Evolutionary conservation across 1,284 basidiomycete species (phyloP).

Genomic region (Cutaneotrichosporon dermatis): DNA sequence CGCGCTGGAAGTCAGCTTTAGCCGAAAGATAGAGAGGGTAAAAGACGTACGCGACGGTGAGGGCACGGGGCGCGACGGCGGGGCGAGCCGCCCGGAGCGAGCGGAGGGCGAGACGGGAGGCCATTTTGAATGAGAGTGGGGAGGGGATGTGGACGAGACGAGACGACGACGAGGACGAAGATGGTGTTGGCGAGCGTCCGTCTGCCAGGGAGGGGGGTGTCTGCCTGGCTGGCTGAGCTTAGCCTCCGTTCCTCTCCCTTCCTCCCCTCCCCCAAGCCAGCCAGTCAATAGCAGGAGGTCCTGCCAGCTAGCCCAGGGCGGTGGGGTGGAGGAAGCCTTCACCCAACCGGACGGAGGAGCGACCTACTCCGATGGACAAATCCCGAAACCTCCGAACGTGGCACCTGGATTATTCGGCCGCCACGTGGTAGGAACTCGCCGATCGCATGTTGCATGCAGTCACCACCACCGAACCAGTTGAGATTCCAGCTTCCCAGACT

Average conservation of each 20-base stretch:
- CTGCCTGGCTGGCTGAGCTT: neutral
- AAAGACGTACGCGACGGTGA: slow-evolving; percentile 12
- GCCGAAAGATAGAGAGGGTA: neutral
- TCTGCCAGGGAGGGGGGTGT: slow-evolving; percentile 4
- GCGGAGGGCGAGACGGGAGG: slow-evolving; percentile 49
- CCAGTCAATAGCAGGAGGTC: too few relatives aligned
- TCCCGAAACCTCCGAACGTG: neutral
- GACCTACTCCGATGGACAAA: neutral
- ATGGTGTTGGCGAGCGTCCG: neutral
- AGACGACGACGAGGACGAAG: too few relatives aligned
- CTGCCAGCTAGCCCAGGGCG: neutral
- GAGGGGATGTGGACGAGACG: neutral
- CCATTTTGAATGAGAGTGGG: slow-evolving; percentile 39
- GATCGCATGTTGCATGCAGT: too few relatives aligned
- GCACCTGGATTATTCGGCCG: neutral
- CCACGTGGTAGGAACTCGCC: too few relatives aligned
- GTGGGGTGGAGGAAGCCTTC: slow-evolving; percentile 1
- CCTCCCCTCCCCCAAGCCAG: too few relatives aligned
- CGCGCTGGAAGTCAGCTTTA: slow-evolving; percentile 15
- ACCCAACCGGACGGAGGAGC: neutral
- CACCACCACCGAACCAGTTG: too few relatives aligned
- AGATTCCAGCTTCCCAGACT: too few relatives aligned
- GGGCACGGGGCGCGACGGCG: slow-evolving; percentile 38
- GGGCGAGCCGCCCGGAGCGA: slow-evolving; percentile 44
- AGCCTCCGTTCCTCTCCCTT: too few relatives aligned